phyloP scores from a whole-genome alignment of 2,329 filamentous ascomycete species.

The Calonectria multiphialidica region DNA sequence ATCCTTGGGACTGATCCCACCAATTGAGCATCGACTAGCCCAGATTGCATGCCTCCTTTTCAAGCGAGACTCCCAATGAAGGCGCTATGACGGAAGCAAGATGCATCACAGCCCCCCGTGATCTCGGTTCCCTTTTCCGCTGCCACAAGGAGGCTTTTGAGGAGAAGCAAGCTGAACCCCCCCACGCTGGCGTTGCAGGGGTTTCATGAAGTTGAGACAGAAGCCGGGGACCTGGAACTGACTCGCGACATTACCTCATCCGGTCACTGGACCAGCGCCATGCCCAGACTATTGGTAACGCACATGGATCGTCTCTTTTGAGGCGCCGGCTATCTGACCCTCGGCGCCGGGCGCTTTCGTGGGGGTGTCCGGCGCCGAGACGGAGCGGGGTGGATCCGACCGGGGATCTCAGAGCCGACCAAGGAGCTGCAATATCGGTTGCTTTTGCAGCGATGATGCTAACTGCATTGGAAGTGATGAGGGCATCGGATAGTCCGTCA shows the following conservation, averaged over 20 bases:
- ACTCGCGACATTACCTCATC: slow-evolving; percentile 12
- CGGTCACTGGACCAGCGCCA: slow-evolving; percentile 6
- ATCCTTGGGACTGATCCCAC: background rate
- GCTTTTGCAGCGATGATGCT: background rate
- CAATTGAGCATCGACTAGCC: background rate
- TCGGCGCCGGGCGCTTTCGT: slow-evolving; percentile 11
- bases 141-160: slow-evolving; percentile 5
- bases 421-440: background rate
- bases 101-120: background rate
- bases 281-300: slow-evolving; percentile 22
- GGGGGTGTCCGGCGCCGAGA: slow-evolving; percentile 16
- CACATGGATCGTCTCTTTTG: slow-evolving; percentile 1
- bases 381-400: slow-evolving; percentile 14
- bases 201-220: slow-evolving; percentile 29
- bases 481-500: background rate
- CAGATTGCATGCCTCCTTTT: background rate
- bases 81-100: background rate
- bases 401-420: background rate
- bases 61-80: background rate
- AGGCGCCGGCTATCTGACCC: slow-evolving; percentile 8
- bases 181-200: slow-evolving; percentile 19
- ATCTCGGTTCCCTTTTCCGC: background rate
- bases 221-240: slow-evolving; percentile 18
- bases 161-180: slow-evolving; percentile 20
- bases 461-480: background rate